These are phyloP conservation scores for Viola odorata DNA, from an alignment of 345 rosid genomes.

Conservation along the genomic window DNA sequence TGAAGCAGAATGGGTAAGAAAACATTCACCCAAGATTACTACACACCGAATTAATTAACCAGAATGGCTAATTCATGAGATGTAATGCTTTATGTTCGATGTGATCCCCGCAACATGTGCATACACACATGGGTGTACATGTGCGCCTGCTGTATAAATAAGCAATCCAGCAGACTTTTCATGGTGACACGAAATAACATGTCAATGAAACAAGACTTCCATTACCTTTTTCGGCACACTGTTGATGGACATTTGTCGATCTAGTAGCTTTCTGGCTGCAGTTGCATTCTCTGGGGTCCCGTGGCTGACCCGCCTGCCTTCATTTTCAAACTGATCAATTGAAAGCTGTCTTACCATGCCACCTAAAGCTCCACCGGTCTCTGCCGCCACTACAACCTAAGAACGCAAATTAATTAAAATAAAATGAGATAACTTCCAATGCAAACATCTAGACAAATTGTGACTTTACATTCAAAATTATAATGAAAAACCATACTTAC, in stretches of 20 bases:
- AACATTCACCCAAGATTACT: background rate
- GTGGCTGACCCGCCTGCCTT: slow-evolving; percentile 92
- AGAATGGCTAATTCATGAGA: background rate
- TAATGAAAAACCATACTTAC: slow-evolving; percentile 42
- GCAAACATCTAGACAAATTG: no score
- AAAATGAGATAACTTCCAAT: no score
- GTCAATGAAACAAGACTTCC: background rate
- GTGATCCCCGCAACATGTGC: background rate
- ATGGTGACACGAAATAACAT: background rate
- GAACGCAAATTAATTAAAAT: slow-evolving; percentile 1
- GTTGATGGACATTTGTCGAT: slow-evolving; percentile 90
- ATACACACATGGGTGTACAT: background rate
- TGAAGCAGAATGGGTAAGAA: no score
- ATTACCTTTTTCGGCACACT: slow-evolving; percentile 93
- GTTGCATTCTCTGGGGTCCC: slow-evolving; percentile 93
- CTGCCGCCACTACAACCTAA: slow-evolving; percentile 97
- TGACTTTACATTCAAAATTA: background rate
- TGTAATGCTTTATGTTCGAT: no score
- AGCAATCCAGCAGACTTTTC: no score
- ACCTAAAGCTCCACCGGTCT: slow-evolving; percentile 95
- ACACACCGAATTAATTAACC: background rate
- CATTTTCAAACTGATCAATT: slow-evolving; percentile 94
- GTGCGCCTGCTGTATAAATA: no score
- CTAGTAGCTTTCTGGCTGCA: slow-evolving; percentile 93
- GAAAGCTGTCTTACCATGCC: slow-evolving; percentile 98